Conservation (phyloP, 2,329 filamentous ascomycete species). For the Penicillium sp. region DNA sequence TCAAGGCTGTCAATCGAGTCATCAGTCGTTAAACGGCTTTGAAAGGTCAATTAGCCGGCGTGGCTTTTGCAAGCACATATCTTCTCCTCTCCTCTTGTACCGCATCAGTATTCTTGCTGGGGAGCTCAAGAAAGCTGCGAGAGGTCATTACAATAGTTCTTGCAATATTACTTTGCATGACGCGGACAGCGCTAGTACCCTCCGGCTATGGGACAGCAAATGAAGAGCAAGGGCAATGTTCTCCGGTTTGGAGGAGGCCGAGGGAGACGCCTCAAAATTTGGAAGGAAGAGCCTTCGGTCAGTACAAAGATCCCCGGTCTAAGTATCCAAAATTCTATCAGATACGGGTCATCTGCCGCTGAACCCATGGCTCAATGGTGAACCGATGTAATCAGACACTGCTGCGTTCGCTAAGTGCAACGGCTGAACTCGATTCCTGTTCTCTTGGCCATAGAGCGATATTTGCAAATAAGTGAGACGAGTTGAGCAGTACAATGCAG, state of each 20-base stretch:
- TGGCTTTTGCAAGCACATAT: slow-evolving; percentile 1
- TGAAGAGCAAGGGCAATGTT: neutral
- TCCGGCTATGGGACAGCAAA: slow-evolving; percentile 2
- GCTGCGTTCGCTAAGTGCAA: too few species aligned
- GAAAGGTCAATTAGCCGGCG: neutral
- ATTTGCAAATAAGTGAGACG: too few species aligned
- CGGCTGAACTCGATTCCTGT: too few species aligned
- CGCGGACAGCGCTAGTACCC: neutral
- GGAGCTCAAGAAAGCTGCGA: neutral
- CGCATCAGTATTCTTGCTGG: neutral
- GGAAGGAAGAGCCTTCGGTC: too few species aligned
- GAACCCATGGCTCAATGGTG: too few species aligned
- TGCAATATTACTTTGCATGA: neutral
- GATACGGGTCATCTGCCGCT: too few species aligned
- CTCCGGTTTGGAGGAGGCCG: slow-evolving; percentile 1
- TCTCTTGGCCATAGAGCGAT: too few species aligned
- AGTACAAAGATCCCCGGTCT: too few species aligned
- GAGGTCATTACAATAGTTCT: slow-evolving; percentile 2
- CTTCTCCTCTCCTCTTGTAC: slow-evolving; percentile 6
- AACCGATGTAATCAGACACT: too few species aligned
- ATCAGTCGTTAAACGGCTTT: neutral
- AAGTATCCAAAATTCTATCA: too few species aligned
- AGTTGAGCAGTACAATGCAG: too few species aligned
- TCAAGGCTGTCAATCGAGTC: neutral
- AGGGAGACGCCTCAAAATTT: neutral